Conservation (phyloP, 2,329 filamentous ascomycete species). For the Dactylellina cionopaga region DNA sequence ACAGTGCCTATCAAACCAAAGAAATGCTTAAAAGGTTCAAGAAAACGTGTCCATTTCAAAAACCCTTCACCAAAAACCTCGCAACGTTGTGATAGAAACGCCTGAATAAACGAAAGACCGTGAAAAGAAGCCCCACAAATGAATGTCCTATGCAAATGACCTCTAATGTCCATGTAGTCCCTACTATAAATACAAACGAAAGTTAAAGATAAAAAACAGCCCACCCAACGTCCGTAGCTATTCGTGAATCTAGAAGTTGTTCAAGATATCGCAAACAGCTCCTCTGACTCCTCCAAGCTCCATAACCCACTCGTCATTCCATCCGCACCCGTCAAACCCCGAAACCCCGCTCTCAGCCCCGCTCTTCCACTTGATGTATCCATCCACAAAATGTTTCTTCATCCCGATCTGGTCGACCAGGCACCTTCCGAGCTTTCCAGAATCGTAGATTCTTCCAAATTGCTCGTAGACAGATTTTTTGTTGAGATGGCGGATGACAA, state of each 20-base stretch:
- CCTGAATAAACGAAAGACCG: too few relatives aligned
- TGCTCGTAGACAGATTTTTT: constrained; percentile 23
- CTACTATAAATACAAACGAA: too few relatives aligned
- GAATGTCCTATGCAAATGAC: too few relatives aligned
- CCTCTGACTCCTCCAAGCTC: constrained; percentile 39
- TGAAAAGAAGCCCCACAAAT: too few relatives aligned
- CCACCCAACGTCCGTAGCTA: too few relatives aligned
- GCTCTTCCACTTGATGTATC: constrained; percentile 43
- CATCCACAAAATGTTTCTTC: constrained; percentile 4
- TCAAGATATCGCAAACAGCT: constrained; percentile 33
- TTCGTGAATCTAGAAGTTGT: constrained; percentile 22
- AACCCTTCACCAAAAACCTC: too few relatives aligned
- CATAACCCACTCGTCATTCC: constrained; percentile 47
- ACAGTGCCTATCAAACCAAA: too few relatives aligned
- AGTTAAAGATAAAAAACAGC: too few relatives aligned
- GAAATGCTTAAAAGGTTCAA: too few relatives aligned
- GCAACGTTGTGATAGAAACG: too few relatives aligned
- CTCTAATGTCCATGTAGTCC: too few relatives aligned
- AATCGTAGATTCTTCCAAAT: constrained; percentile 39
- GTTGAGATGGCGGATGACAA: constrained; percentile 12
- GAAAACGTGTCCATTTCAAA: too few relatives aligned
- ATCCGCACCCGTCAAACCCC: constrained; percentile 39
- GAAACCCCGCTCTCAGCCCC: neutral
- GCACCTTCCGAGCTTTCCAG: constrained; percentile 34
- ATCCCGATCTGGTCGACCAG: constrained; percentile 29